These are phyloP conservation scores for Fusarium redolens DNA, from an alignment of 2,329 filamentous ascomycete species.

Conservation along the genomic window DNA sequence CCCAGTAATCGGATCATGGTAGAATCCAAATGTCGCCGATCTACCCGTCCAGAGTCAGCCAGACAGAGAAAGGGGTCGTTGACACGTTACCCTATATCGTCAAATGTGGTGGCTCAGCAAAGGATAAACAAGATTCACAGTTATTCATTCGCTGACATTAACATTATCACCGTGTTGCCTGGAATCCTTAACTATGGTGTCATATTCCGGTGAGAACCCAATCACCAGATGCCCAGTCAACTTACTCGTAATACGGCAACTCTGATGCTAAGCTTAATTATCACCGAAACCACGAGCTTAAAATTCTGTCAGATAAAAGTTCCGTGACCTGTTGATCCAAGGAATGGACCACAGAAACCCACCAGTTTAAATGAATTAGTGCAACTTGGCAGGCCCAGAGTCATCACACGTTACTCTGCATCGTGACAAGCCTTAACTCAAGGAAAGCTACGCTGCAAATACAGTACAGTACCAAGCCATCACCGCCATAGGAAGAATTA, in stretches of 20 bases:
- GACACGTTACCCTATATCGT: background rate
- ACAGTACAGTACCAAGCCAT: constrained; percentile 3
- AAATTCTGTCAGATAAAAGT: background rate
- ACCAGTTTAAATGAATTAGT: constrained; percentile 1
- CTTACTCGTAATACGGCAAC: constrained; percentile 8
- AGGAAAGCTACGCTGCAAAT: background rate
- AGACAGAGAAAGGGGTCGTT: background rate
- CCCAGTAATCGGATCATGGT: background rate
- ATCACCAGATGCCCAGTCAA: background rate
- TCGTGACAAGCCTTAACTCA: constrained; percentile 21
- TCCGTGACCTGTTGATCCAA: background rate
- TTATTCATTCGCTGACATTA: background rate
- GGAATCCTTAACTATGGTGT: background rate
- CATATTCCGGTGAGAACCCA: background rate
- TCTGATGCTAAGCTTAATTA: constrained; percentile 20
- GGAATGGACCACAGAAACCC: background rate
- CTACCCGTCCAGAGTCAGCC: constrained; percentile 16
- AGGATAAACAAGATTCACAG: background rate
- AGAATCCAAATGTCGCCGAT: constrained; percentile 17
- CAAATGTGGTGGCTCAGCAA: background rate
- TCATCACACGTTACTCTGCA: constrained; percentile 27
- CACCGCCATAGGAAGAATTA: background rate
- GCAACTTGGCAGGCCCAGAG: constrained; percentile 14
- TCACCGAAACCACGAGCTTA: background rate
- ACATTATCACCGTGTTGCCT: background rate